Conservation (phyloP, 2,329 filamentous ascomycete species). For the Curvularia eragrostidis region DNA sequence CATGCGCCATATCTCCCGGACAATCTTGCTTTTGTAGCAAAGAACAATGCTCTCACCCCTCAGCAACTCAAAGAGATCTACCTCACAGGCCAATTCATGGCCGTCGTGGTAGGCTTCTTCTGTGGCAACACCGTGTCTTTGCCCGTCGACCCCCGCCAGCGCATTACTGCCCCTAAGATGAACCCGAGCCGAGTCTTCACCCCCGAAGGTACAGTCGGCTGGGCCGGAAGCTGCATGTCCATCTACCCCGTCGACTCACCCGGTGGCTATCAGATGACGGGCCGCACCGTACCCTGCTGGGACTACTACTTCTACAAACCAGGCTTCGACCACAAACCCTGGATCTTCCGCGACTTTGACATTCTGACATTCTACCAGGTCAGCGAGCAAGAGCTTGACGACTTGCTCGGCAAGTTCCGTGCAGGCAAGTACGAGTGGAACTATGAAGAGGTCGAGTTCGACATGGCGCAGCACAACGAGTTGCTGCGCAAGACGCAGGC, state of each 20-base stretch:
- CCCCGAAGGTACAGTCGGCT: constrained; percentile 62
- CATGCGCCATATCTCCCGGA: constrained; percentile 68
- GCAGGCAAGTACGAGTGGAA: constrained; percentile 61
- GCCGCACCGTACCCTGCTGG: constrained; percentile 60
- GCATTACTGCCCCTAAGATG: constrained; percentile 62
- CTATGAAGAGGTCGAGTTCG: constrained; percentile 59
- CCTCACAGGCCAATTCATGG: constrained; percentile 59
- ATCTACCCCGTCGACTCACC: constrained; percentile 65
- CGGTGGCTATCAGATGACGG: constrained; percentile 63
- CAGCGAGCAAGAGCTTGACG: constrained; percentile 59
- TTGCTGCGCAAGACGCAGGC: constrained; percentile 55
- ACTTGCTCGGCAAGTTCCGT: constrained; percentile 56
- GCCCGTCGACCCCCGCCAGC: constrained; percentile 61
- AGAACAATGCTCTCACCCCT: constrained; percentile 61
- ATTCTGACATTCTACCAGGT: constrained; percentile 63
- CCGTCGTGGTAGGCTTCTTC: constrained; percentile 63
- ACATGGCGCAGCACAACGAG: constrained; percentile 63
- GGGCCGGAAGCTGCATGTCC: constrained; percentile 62
- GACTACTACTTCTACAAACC: constrained; percentile 62
- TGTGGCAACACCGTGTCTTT: constrained; percentile 60
- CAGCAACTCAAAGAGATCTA: constrained; percentile 60
- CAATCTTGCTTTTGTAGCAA: constrained; percentile 65
- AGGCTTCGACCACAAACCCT: constrained; percentile 57
- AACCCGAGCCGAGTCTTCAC: constrained; percentile 65
- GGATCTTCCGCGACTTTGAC: constrained; percentile 65